Conservation (phyloP, 305 asterid species). For the Solanum hybrid region DNA sequence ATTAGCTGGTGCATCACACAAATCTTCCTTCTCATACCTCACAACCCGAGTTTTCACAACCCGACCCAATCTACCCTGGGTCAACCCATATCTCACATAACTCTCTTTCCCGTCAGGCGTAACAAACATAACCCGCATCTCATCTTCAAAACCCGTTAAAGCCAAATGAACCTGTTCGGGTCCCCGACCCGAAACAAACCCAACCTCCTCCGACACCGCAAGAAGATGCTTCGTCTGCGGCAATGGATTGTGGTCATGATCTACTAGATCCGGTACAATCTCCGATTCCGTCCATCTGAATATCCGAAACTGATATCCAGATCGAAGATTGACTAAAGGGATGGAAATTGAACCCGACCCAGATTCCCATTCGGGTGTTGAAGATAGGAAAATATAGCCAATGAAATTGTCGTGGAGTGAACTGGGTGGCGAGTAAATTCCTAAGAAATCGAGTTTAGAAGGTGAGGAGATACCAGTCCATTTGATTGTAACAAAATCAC, state of each 20-base stretch:
- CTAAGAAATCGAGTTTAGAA: slow-evolving; percentile 68
- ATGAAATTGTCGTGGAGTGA: slow-evolving; percentile 58
- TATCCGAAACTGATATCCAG: slow-evolving; percentile 77
- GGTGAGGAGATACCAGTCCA: slow-evolving; percentile 70
- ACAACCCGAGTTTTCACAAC: slow-evolving; percentile 36
- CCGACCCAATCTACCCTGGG: slow-evolving; percentile 28
- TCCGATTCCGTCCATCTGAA: slow-evolving; percentile 66
- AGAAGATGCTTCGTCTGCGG: slow-evolving; percentile 74
- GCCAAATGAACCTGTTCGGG: slow-evolving; percentile 93
- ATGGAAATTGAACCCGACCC: slow-evolving; percentile 77
- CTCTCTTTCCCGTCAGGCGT: slow-evolving; percentile 61
- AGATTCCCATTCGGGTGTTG: slow-evolving; percentile 55
- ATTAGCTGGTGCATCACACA: slow-evolving; percentile 90
- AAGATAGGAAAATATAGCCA: slow-evolving; percentile 70
- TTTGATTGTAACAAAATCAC: slow-evolving; percentile 48
- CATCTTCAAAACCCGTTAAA: slow-evolving; percentile 60
- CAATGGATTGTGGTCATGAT: slow-evolving; percentile 79
- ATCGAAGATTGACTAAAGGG: slow-evolving; percentile 59
- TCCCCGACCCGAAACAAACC: slow-evolving; percentile 48
- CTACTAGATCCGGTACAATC: slow-evolving; percentile 45
- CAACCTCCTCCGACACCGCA: slow-evolving; percentile 45
- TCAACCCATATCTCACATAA: slow-evolving; percentile 58
- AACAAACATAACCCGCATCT: slow-evolving; percentile 96
- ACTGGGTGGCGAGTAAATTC: slow-evolving; percentile 66
- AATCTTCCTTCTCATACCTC: slow-evolving; percentile 78